Conservation (phyloP, 768 basidiomycete genomes). For the Coprinellus micaceus region DNA sequence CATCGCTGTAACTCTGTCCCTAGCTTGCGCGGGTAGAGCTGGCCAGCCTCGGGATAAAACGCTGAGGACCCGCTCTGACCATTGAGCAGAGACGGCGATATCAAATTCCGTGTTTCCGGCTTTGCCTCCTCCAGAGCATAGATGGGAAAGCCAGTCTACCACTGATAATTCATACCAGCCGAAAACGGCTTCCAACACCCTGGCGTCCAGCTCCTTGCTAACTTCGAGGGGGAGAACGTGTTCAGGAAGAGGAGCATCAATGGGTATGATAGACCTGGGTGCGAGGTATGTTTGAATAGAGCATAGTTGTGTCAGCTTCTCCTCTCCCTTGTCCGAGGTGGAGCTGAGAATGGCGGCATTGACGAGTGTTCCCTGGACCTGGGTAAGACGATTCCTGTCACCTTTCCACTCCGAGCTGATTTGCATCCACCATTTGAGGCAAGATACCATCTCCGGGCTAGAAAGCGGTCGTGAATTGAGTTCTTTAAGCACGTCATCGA, state of each 20-base stretch:
- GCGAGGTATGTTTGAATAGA: slow-evolving; percentile 71
- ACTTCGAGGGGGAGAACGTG: slow-evolving; percentile 67
- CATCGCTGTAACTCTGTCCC: slow-evolving; percentile 44
- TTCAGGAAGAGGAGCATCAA: slow-evolving; percentile 71
- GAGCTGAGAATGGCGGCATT: slow-evolving; percentile 58
- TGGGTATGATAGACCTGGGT: slow-evolving; percentile 49
- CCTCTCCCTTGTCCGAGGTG: slow-evolving; percentile 32
- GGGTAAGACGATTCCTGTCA: slow-evolving; percentile 32
- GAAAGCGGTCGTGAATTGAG: slow-evolving; percentile 65
- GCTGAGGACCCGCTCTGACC: slow-evolving; percentile 77
- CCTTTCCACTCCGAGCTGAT: slow-evolving; percentile 26
- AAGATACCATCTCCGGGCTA: slow-evolving; percentile 73
- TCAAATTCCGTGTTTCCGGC: slow-evolving; percentile 50
- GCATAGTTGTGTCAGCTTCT: slow-evolving; percentile 65
- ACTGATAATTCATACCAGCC: slow-evolving; percentile 78
- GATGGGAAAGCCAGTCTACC: slow-evolving; percentile 68
- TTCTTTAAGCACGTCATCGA: slow-evolving; percentile 80
- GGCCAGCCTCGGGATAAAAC: slow-evolving; percentile 73
- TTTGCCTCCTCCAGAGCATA: slow-evolving; percentile 45
- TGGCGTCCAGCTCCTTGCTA: slow-evolving; percentile 53
- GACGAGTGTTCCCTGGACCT: slow-evolving; percentile 59
- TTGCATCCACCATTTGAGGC: slow-evolving; percentile 81
- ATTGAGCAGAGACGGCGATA: slow-evolving; percentile 59
- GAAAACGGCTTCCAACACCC: slow-evolving; percentile 52
- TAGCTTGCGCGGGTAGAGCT: slow-evolving; percentile 46